Percentiles rank a stretch among this genome's conserved stretches.
Evolutionary conservation across 768 basidiomycete species (phyloP).

Genomic region (Mycena vulgaris): DNA sequence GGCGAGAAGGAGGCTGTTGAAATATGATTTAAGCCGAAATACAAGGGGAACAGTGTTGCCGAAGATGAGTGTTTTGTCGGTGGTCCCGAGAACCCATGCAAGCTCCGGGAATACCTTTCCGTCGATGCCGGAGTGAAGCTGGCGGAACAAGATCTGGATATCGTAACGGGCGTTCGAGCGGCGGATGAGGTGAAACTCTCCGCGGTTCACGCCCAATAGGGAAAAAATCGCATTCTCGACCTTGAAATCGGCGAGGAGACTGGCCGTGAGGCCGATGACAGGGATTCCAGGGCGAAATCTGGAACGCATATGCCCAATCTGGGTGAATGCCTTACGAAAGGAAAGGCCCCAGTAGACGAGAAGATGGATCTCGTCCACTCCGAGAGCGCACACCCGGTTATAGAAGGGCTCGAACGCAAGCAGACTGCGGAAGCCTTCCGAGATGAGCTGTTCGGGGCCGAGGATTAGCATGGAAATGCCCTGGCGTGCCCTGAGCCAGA

Average conservation of each 20-base stretch:
- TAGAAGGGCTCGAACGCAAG: conserved; percentile 38
- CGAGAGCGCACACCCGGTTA: conserved; percentile 39
- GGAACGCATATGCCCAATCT: conserved; percentile 41
- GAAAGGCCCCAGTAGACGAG: conserved; percentile 43
- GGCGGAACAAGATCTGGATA: conserved; percentile 43
- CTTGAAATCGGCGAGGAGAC: conserved; percentile 35
- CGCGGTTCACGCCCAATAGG: conserved; percentile 40
- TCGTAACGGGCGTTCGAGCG: conserved; percentile 46
- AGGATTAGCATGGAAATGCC: conserved; percentile 39
- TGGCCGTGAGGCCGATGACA: conserved; percentile 40
- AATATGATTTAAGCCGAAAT: conserved; percentile 40
- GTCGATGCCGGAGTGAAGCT: conserved; percentile 33
- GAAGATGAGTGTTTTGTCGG: conserved; percentile 45
- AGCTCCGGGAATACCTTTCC: conserved; percentile 42
- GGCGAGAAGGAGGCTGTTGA: conserved; percentile 15
- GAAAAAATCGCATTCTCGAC: conserved; percentile 32
- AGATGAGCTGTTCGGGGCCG: conserved; percentile 35
- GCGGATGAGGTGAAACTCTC: conserved; percentile 40
- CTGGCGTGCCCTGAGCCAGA: neutral
- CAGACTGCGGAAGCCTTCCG: conserved; percentile 36
- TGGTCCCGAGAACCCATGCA: conserved; percentile 41
- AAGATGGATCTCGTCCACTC: conserved; percentile 48
- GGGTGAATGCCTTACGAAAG: conserved; percentile 42
- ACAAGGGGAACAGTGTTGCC: conserved; percentile 43
- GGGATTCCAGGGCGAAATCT: conserved; percentile 34